Evolutionary conservation across 2,329 filamentous ascomycete species (phyloP), one percentile per base, ranked within the genome.

Genomic region (Clarireedia monteithiana): DNA sequence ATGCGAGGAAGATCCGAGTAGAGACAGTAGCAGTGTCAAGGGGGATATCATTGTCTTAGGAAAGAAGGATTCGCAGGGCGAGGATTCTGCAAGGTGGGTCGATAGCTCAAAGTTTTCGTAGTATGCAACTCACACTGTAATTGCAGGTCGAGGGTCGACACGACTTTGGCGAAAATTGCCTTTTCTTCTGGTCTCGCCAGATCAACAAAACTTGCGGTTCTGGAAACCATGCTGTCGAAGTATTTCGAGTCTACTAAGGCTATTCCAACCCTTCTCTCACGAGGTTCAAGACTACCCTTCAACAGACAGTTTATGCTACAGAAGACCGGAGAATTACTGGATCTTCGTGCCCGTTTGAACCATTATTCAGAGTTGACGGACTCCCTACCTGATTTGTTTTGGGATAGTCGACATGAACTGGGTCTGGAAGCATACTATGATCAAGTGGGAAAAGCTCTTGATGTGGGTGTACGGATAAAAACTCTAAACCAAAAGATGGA

Each of bases 341-440:
- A 85, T 66, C 83, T 97, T 51, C 86, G 94, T 48, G 92, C 92
- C 0, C 91, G 96, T 67, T 79, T 99, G 49, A 99, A 99, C 68
- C 86, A 97, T 64, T 97, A 97, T 74, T 95, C 90, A 1, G 94
- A 97, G 71, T 81, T 99, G 36, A 97, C 94, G 0, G 94, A 99
- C 73, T 90, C 89, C 17, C 79, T 97, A 17, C 94, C 94, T 0
- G 94, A 99, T 72, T 83, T 97, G 47, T 96, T 99, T 74, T 99
- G 94, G 94, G 94, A 99, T 70, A 88, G 82, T 64, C 82, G 84
- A 50, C 87, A 94, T 64, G 91, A 96, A 70, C 82, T 96, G 2
- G 89, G 91, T 0, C 78, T 99, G 2, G 94, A 96, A 70, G 88
- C 86, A 30, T 97, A 96, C 73, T 99, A 97, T 71, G 91, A 96